These are phyloP conservation scores for Debaryomyces prosopidis DNA, from an alignment of 805 yeast species.

Conservation along the genomic window DNA sequence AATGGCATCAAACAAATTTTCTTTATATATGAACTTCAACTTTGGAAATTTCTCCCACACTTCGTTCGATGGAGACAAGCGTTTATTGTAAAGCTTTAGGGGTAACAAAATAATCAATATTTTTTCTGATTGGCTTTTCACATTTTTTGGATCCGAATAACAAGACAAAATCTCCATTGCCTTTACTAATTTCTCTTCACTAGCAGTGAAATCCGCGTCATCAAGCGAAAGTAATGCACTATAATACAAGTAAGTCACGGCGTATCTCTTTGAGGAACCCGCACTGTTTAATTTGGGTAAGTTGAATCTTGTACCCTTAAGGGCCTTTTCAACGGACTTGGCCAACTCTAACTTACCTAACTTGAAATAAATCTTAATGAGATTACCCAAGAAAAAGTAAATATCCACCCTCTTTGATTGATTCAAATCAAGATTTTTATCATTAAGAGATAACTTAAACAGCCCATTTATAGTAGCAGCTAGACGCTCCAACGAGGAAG, in stretches of 20 bases:
- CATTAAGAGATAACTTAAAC: conserved; percentile 76
- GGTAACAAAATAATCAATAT: conserved; percentile 68
- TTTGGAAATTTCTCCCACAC: conserved; percentile 44
- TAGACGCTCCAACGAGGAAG: conserved; percentile 47
- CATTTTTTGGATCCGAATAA: conserved; percentile 13
- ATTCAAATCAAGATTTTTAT: conserved; percentile 55
- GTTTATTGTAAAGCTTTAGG: conserved; percentile 50
- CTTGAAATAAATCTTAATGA: conserved; percentile 68
- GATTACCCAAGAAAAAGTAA: conserved; percentile 67
- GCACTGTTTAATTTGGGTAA: conserved; percentile 54
- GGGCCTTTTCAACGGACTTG: conserved; percentile 69
- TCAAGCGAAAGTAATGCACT: conserved; percentile 66
- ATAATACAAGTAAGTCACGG: conserved; percentile 66
- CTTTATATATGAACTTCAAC: conserved; percentile 42
- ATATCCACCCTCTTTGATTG: conserved; percentile 62
- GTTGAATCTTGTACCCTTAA: conserved; percentile 51
- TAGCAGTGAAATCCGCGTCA: conserved; percentile 56
- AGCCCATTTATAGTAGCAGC: conserved; percentile 69
- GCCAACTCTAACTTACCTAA: conserved; percentile 71
- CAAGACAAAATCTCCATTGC: conserved; percentile 45
- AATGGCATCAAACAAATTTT: conserved; percentile 49
- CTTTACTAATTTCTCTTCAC: conserved; percentile 49
- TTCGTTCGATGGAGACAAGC: conserved; percentile 45
- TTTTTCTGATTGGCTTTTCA: conserved; percentile 38
- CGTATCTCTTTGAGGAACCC: conserved; percentile 36